Conservation (phyloP, 768 basidiomycete genomes). For the Termitomyces sp. region DNA sequence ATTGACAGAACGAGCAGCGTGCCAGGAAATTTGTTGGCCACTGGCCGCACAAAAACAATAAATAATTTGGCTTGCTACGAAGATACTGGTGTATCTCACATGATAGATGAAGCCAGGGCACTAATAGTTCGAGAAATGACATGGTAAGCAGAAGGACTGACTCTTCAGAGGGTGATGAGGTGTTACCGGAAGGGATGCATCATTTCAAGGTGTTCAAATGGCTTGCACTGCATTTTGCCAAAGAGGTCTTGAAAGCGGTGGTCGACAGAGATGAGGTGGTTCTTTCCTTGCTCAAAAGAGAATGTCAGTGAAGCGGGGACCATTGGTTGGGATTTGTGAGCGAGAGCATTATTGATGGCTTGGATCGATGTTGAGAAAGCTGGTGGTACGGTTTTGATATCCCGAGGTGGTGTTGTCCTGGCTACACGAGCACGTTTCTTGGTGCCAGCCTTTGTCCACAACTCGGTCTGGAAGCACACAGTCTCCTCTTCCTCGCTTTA, state of each 20-base stretch:
- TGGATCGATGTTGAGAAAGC: conserved; percentile 5
- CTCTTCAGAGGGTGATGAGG: background rate
- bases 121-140: conserved; percentile 29
- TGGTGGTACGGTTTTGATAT: background rate
- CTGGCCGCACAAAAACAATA: conserved; percentile 26
- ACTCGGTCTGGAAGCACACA: too few relatives aligned
- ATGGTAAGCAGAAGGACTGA: background rate
- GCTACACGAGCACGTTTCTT: conserved; percentile 11
- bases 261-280: conserved; percentile 66
- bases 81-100: conserved; percentile 38
- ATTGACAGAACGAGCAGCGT: conserved; percentile 80
- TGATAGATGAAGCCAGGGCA: conserved; percentile 67
- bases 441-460: too few relatives aligned
- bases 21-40: conserved; percentile 82
- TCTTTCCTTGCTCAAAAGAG: conserved; percentile 71
- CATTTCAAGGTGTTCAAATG: conserved; percentile 68
- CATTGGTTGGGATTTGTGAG: conserved; percentile 26
- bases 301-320: conserved; percentile 75
- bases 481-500: too few relatives aligned
- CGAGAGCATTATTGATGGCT: conserved; percentile 1
- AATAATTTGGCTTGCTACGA: background rate
- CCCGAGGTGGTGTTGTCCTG: background rate
- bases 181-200: conserved; percentile 81
- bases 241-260: conserved; percentile 72
- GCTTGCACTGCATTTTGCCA: conserved; percentile 60